phyloP scores from a whole-genome alignment of 106 monocot genomes.

The Cymbidium sinense region DNA sequence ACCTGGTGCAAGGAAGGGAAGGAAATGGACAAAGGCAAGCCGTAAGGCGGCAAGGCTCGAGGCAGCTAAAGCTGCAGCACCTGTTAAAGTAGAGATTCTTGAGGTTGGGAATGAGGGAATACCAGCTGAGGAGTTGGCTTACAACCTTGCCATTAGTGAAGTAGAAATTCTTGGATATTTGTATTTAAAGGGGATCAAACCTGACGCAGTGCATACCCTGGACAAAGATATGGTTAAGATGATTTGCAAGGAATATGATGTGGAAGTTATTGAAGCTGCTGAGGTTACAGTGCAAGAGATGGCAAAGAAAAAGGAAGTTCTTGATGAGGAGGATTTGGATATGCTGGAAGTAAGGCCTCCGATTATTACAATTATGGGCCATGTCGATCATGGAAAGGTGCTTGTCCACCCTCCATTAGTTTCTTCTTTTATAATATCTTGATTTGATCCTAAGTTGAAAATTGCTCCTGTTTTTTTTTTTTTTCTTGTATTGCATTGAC shows the following conservation, averaged over 20 bases:
- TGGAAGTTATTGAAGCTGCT: conserved; percentile 80
- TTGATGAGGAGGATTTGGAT: conserved; percentile 79
- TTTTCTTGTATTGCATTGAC: conserved; percentile 18
- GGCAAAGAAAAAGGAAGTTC: conserved; percentile 90
- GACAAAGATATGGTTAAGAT: conserved; percentile 92
- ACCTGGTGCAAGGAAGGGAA: conserved; percentile 64
- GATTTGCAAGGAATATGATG: conserved; percentile 92
- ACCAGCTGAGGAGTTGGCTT: conserved; percentile 70
- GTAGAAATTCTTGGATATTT: conserved; percentile 63
- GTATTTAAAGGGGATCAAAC: conserved; percentile 63
- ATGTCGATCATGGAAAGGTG: conserved; percentile 99
- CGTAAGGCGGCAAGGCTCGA: conserved; percentile 65
- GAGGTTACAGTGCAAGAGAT: conserved; percentile 65
- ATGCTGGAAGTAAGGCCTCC: conserved; percentile 76
- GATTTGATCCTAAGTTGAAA: background rate
- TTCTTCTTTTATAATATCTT: background rate
- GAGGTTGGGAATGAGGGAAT: conserved; percentile 92
- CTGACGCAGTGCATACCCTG: conserved; percentile 51
- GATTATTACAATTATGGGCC: conserved; percentile 97
- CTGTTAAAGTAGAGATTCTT: conserved; percentile 87
- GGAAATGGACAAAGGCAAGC: conserved; percentile 85
- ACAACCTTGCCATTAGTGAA: conserved; percentile 60
- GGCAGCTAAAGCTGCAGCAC: conserved; percentile 69
- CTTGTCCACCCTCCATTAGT: background rate
- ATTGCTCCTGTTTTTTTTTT: background rate